Base-by-base conservation (phyloP, 2,329 filamentous ascomycete species). In the Sporothrix protearum region DNA sequence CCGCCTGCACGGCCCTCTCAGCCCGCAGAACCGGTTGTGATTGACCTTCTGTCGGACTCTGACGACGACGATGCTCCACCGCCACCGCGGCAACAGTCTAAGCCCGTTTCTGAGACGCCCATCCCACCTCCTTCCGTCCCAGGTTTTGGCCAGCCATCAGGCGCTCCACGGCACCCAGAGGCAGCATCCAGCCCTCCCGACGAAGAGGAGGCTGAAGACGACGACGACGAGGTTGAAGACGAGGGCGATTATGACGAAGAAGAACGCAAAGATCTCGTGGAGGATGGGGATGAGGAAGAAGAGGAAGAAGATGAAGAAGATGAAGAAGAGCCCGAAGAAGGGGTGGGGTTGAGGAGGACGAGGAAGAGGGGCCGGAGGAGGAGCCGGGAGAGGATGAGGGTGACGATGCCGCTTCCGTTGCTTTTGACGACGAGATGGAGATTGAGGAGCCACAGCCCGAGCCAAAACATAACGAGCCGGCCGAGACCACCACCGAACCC, bases 21-120 rank as follows among this genome's bases (percentile, higher is more conserved):
- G n/a, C 22, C 70, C 25, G 59, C 45, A 3, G 33, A 72, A 12
- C 82, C 83, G 1, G 79, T 85, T 3, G 80, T 85, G 22, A 86
- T 86, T 72, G 81, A 81, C 69, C 75, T 86, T 10, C 77, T 85
- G 3, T 85, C 84, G 0, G 83, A 85, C 71, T 83, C 81, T 1
- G 83, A 85, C 42, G 79, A 81, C 59, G 78, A 82, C 10, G 69
- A 67, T 8, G 12, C 64, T 3, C 55, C 64, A 1, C 49, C 53
- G 14, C 70, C 39, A 4, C 28, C 70, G 33, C 49, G 30, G 14
- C 36, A 55, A 14, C 36, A 57, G 22, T 42, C 69, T 3, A 55
- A 36, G 7, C 49, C 49, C 6, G 47, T 45, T 5, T 47, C 36
- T 2, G 55, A 71, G n/a, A 71, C 69, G 7, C 69, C 57, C 2